phyloP scores from a whole-genome alignment of 1,284 basidiomycete genomes.

The Omphalotus olearius region DNA sequence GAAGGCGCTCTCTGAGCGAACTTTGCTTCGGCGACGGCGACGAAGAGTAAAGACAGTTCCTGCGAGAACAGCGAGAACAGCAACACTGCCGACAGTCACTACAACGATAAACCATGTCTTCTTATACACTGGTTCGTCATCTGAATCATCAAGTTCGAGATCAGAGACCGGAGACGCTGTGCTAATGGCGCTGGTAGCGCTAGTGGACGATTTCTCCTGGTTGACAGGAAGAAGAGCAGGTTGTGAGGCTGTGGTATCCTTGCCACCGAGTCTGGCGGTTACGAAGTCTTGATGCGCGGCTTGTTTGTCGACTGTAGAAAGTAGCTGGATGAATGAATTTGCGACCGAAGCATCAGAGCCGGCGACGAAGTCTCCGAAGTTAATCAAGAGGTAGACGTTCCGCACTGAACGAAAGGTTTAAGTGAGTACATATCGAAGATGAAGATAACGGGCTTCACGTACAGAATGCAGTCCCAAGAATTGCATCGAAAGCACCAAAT shows the following conservation, averaged over 20 bases:
- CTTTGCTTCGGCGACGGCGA: constrained; percentile 7
- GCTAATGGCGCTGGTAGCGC: not conserved
- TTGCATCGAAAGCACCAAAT: constrained; percentile 22
- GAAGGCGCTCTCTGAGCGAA: constrained; percentile 4
- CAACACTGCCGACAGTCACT: constrained; percentile 1
- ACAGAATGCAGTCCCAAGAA: constrained; percentile 32
- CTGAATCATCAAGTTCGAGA: not conserved
- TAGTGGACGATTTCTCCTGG: not conserved
- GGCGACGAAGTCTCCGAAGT: constrained; percentile 34
- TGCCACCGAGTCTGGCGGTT: constrained; percentile 21
- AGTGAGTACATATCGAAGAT: not conserved
- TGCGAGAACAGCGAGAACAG: not conserved
- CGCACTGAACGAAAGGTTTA: constrained; percentile 23
- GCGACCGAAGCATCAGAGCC: constrained; percentile 20
- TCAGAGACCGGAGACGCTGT: not conserved
- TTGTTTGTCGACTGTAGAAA: constrained; percentile 25
- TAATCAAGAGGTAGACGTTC: constrained; percentile 29
- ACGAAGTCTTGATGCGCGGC: constrained; percentile 29
- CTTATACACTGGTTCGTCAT: constrained; percentile 3
- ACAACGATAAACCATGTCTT: constrained; percentile 3
- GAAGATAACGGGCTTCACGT: constrained; percentile 11
- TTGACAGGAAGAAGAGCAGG: not conserved
- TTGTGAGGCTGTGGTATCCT: constrained; percentile 13
- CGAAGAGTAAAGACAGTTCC: not conserved
- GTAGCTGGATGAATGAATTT: constrained; percentile 29